Conservation (phyloP, 208 protist genomes). For the Trypanosomatidae sp. region DNA sequence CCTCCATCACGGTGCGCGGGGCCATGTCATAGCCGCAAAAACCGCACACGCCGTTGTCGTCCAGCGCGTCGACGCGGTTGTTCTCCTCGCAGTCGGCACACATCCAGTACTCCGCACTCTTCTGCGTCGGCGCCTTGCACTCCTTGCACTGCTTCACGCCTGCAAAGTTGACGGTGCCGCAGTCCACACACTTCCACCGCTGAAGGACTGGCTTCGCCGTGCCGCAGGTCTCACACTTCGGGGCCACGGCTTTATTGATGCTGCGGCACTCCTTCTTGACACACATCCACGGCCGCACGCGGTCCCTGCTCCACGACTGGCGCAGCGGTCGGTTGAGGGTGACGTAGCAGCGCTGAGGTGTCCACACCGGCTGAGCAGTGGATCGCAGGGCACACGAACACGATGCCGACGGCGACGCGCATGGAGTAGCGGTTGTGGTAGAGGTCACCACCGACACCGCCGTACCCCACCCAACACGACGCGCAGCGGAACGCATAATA, state of each 20-base stretch:
- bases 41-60: constrained; percentile 85
- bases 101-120: constrained; percentile 79
- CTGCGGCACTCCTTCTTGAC: constrained; percentile 61
- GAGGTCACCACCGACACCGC: too few relatives aligned
- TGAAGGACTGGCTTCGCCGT: constrained; percentile 57
- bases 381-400: too few relatives aligned
- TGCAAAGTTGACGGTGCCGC: constrained; percentile 56
- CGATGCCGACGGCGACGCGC: too few relatives aligned
- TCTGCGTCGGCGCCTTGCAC: constrained; percentile 37
- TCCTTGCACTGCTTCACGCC: constrained; percentile 78
- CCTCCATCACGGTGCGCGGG: constrained; percentile 48
- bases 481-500: too few relatives aligned
- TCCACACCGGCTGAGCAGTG: too few relatives aligned
- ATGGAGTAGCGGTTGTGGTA: too few relatives aligned
- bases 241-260: constrained; percentile 37
- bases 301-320: constrained; percentile 63
- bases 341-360: constrained; percentile 16
- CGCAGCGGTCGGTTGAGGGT: constrained; percentile 20
- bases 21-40: constrained; percentile 91
- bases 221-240: constrained; percentile 53
- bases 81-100: constrained; percentile 82
- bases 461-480: too few relatives aligned
- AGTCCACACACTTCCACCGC: constrained; percentile 80
- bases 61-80: constrained; percentile 83
- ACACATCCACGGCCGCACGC: constrained; percentile 87